Conservation (phyloP, 179 eudicot species). For the Beta macrorhiza region DNA sequence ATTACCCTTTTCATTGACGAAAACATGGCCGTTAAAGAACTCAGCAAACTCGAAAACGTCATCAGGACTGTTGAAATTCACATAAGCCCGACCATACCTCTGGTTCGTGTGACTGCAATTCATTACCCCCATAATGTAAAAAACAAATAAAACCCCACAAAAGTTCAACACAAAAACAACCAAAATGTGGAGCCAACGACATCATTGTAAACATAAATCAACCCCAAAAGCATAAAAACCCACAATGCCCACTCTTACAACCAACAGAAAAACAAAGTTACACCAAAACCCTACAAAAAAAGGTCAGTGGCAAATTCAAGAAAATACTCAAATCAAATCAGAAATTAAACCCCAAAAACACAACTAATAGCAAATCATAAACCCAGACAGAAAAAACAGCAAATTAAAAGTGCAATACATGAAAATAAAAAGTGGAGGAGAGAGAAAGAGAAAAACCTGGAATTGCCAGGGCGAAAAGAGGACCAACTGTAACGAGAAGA, state of each 20-base stretch:
- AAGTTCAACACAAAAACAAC: background rate
- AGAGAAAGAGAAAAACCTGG: conserved; percentile 27
- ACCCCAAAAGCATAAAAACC: background rate
- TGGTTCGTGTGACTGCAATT: conserved; percentile 67
- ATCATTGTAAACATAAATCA: background rate
- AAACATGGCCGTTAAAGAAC: conserved; percentile 83
- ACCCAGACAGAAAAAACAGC: no score
- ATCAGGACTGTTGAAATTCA: conserved; percentile 70
- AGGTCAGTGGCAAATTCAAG: background rate
- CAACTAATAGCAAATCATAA: background rate
- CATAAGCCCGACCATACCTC: conserved; percentile 67
- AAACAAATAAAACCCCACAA: background rate
- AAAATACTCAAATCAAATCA: background rate
- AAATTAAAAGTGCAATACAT: background rate
- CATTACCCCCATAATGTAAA: background rate
- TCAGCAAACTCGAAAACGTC: conserved; percentile 91
- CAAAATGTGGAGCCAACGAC: no score
- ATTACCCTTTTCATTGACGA: conserved; percentile 93
- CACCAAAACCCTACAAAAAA: background rate
- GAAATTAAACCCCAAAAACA: background rate
- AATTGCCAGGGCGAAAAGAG: conserved; percentile 40
- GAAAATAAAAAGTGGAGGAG: background rate
- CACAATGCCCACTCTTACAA: background rate
- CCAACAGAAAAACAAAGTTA: background rate
- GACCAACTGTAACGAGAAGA: conserved; percentile 45